Conservation (phyloP, 75 land plant genomes). For the Isoetes taiwanensis region DNA sequence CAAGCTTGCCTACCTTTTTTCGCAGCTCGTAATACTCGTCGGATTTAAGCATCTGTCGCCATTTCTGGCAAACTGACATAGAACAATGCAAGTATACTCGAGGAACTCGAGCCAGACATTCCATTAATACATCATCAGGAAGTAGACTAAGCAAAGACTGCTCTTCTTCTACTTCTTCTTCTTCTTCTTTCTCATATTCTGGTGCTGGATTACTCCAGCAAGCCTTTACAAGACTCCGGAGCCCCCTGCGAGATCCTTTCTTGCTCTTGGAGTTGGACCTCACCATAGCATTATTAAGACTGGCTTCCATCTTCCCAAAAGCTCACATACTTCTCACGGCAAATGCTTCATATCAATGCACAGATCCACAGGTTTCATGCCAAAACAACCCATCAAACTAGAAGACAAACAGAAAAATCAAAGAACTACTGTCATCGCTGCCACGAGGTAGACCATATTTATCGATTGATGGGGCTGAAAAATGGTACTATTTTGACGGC, state of each 20-base stretch:
- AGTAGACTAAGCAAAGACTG: conserved; percentile 13
- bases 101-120: conserved; percentile 51
- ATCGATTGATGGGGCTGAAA: no score
- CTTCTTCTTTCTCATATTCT: background rate
- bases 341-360: no score
- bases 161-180: background rate
- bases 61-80: conserved; percentile 33
- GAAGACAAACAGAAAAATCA: no score
- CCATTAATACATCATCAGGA: conserved; percentile 79
- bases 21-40: conserved; percentile 27
- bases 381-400: no score
- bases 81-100: conserved; percentile 24
- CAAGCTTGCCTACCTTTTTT: conserved; percentile 15
- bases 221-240: conserved; percentile 13
- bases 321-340: no score
- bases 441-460: no score
- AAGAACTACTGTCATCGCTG: no score
- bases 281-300: no score
- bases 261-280: no score
- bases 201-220: conserved; percentile 11
- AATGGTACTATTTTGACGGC: no score
- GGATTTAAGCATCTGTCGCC: conserved; percentile 21
- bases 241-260: conserved; percentile 8
- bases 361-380: no score
- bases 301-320: no score